Evolutionary conservation across 2,329 filamentous ascomycete genomes (phyloP), one percentile per base, ranked within the genome.

Genomic region (Clarireedia homoeocarpa): DNA sequence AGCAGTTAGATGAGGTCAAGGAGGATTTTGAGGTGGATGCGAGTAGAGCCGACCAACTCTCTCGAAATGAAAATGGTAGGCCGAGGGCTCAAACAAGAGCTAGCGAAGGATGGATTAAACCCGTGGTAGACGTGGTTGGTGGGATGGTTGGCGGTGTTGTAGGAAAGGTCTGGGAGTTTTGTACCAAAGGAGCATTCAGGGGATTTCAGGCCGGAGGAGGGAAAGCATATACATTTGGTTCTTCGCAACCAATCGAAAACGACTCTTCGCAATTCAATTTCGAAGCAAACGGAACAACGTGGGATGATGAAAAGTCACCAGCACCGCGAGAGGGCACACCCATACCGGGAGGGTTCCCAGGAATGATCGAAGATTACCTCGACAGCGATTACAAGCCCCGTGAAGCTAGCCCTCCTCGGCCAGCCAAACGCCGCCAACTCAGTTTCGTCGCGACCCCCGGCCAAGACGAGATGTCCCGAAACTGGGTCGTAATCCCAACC

Each of bases 121-220:
- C 62, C n/a, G 62, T 89, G 34, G 58, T 62, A 4, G 79, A 74
- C 45, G 77, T 86, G 0, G 77, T 88, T 1, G 88, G 89, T 17
- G 79, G 74, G 44, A 77, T 86, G 0, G 77, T 88, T 1, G 88
- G 89, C 17, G 79, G 74, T 42, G 77, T 86, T 0, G 77, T 88
- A 1, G 88, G 89, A 17, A 92, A 86, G 66, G 83, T 95, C 0
- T 91, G 89, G 80, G 82, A 91, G 63, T 94, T 96, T 65, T 96
- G 91, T 74, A 48, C 34, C 6, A 88, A 77, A 69, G 74, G 75
- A 0, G 82, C 60, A 1, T 95, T 96, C 66, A 80, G 81, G 54
- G 91, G 91, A 0, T 96, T 96, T 70, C 85, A 91, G 59, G 90
- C 91, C 12, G 92, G 91, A 6, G 89, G 87, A 3, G 92, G 91